phyloP scores from a whole-genome alignment of 192 early-diverging fungal genomes.

The Funneliformis geosporum region DNA sequence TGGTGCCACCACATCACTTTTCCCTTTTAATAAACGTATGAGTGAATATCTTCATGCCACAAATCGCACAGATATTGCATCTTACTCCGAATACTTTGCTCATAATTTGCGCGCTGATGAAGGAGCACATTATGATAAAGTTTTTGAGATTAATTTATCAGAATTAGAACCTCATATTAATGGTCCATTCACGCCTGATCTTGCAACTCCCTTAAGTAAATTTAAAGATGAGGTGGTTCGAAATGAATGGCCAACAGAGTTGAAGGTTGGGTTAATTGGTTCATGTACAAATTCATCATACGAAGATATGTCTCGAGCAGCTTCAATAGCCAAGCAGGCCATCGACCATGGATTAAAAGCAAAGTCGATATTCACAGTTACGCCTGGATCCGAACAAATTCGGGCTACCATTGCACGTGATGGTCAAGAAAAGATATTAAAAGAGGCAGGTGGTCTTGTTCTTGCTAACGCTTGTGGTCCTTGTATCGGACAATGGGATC shows the following conservation, averaged over 20 bases:
- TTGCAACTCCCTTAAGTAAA: constrained; percentile 89
- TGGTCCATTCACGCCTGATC: constrained; percentile 95
- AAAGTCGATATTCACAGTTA: constrained; percentile 86
- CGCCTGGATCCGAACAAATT: constrained; percentile 97
- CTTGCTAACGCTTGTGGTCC: constrained; percentile 98
- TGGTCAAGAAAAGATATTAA: constrained; percentile 77
- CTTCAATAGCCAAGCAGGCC: constrained; percentile 85
- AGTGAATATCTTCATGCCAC: constrained; percentile 88
- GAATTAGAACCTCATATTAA: constrained; percentile 96
- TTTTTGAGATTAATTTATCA: constrained; percentile 93
- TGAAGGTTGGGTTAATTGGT: constrained; percentile 92
- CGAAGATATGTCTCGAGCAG: constrained; percentile 95
- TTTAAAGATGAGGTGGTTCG: constrained; percentile 85
- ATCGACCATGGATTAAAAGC: constrained; percentile 75
- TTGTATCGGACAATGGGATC: constrained; percentile 99
- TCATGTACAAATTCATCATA: constrained; percentile 99
- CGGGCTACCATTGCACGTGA: constrained; percentile 94
- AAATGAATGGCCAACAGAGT: constrained; percentile 87
- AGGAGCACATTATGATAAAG: constrained; percentile 85
- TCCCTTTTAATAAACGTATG: constrained; percentile 95
- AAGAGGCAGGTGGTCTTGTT: constrained; percentile 80
- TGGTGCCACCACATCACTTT: constrained; percentile 95
- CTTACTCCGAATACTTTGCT: constrained; percentile 74
- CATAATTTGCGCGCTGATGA: constrained; percentile 91
- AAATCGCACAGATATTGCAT: constrained; percentile 75